Base-by-base conservation (phyloP, 441 rosid genomes). In the Rhodomyrtus psidioides region DNA sequence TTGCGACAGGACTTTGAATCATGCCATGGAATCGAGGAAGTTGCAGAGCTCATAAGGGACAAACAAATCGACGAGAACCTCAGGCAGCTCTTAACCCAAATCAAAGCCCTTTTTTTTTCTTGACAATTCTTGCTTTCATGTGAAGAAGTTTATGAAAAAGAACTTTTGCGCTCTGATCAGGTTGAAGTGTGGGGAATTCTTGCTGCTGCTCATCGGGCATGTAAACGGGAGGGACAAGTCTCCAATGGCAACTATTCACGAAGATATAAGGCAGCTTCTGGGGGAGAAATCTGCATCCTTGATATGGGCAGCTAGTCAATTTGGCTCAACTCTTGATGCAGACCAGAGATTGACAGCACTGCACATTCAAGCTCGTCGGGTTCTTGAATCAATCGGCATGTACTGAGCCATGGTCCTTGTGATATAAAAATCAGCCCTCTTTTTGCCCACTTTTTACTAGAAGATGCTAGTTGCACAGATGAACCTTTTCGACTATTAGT, bases 261-360 rank as follows among this genome's bases (percentile, higher is more conserved):
- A 97, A 85, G 98, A 97, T 56, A 79, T 97, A 76, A 94, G 94
- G 88, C 97, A 93, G 58, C 95, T 96, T 88, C 90, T 97, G 12
- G 99, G 99, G 87, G 98, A 97, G 91, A 93, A 94, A 83, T 95
- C 97, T 0, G 98, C 99, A 19, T 95, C 99, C 82, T 90, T 96
- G 89, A 93, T 97, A 92, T 97, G 98, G 99, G 98, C 99, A 9
- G 98, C 99, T 30, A 95, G 98, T 90, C 99, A 95, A 83, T 94
- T 95, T 57, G 97, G 95, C 60, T 94, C 98, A 60, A 95, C 98
- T 82, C 91, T 96, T 56, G 95, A 94, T 88, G 98, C 98, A 6
- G 96, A 93, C 54, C 96, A 97, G 92, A 92, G 98, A 89, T 89
- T 97, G 82, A 93, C 93, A 39, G 96, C 96, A 49, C 90, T 97